These are phyloP conservation scores for Notholithocarpus densiflorus DNA, from an alignment of 306 rosid species.

Conservation along the genomic window DNA sequence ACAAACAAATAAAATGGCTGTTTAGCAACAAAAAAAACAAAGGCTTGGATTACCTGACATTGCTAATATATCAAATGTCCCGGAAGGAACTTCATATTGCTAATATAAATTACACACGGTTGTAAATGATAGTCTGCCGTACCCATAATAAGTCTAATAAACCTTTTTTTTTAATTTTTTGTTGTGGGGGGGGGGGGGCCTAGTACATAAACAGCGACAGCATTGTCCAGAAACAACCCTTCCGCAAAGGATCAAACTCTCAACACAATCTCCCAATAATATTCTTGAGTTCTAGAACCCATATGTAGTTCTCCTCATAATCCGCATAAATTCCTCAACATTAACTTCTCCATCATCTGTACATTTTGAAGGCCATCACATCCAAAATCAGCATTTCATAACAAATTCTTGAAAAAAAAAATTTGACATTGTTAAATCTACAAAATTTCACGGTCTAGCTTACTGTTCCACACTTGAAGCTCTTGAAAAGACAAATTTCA, in stretches of 20 bases:
- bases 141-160: not conserved
- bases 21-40: too few species aligned
- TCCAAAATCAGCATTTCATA: not conserved
- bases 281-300: conserved; percentile 17
- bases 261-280: not conserved
- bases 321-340: conserved; percentile 54
- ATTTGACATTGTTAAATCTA: not conserved
- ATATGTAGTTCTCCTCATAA: conserved; percentile 62
- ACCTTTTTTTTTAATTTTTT: not conserved
- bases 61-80: too few species aligned
- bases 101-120: not conserved
- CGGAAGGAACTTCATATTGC: not conserved
- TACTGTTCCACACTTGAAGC: too few species aligned
- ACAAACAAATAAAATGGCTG: too few species aligned
- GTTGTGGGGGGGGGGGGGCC: not conserved
- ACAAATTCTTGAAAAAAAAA: not conserved
- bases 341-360: conserved; percentile 71
- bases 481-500: too few species aligned
- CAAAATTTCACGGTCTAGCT: not conserved
- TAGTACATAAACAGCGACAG: conserved; percentile 3
- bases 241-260: not conserved
- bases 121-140: not conserved
- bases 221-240: conserved; percentile 8
- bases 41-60: too few species aligned
- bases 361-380: conserved; percentile 9